Base-by-base conservation (phyloP, 1,284 basidiomycete genomes). In the Volvariella volvacea region DNA sequence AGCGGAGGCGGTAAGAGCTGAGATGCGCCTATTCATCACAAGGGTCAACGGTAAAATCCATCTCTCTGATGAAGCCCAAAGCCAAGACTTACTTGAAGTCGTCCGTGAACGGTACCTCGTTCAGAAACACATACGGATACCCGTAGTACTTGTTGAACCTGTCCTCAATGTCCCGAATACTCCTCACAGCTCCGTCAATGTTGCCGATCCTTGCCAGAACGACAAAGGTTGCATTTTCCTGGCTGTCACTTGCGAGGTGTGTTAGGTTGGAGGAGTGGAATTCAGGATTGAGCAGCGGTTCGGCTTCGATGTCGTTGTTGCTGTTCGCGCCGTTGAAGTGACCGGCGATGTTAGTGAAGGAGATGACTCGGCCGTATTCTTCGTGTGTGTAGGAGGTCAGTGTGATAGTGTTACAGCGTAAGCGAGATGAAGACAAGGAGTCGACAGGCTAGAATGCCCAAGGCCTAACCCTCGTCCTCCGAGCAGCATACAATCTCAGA, bases 71-170 rank as follows among this genome's bases (percentile, higher is more conserved):
- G 32, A 31, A 38, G 33, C 22, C 30, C n/a, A 16, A 19, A 44
- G 36, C 38, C 36, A 20, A 30, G 3, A 57, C 67, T 31, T 43
- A 78, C 53, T 83, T 87, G 63, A 89, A 90, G 32, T 84, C 78
- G n/a, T 83, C 79, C 25, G 71, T 66, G 55, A 88, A 90, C 1
- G 68, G 66, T 48, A 78, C 76, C 48, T 88, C 85, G 57, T 89
- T 89, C 51, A 88, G 62, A 57, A 88, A 80, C 14, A 85, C 78
- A 63, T 82, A 88, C 2, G 85, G 83, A 53, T 89, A 88, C 16
- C 66, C 59, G 46, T 74, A 77, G 48, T 73, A 72, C 45, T 70
- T 68, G 59, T 89, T 89, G 64, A 88, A 83, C 41, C 75, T 62
- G 50, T 79, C 75, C 60, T 83, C 78, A n/a, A 80, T 66, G 48